Evolutionary conservation across 208 protist genomes (phyloP), one percentile per base, ranked within the genome.

Genomic region (Trypanosoma platydactyli): DNA sequence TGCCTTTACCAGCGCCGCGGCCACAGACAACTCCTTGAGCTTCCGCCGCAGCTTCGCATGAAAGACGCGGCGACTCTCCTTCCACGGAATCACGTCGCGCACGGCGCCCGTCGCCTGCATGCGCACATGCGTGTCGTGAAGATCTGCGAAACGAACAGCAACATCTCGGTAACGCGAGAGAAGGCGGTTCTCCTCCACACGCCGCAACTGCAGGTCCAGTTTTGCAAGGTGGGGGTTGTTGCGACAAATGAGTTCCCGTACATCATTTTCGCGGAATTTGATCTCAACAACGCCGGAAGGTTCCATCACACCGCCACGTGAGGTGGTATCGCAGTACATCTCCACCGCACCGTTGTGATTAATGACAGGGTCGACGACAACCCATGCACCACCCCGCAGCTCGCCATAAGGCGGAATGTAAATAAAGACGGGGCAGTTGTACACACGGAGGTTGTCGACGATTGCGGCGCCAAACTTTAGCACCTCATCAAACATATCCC

Each of bases 401-500:
- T 99, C 98, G 33, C 92, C 97, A 64, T 81, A 73, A 12, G 98
- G 98, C 16, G 98, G 98, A 46, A 99, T 94, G 79, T 99, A 99
- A 48, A 99, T 93, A 62, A 99, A 98, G 0, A 99, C 87, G 6
- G 95, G 95, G 35, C 96, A 86, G 40, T 88, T 89, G 92, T 98
- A 99, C 16, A 94, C 81, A 58, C 88, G 82, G 9, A 99, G 84
- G 58, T 92, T 94, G 79, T 99, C 98, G n/a, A 99, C 98, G 80
- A 99, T 99, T 70, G 92, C 87, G 33, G 98, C 86, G 51, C 98
- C 98, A 83, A 98, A 99, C 83, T 99, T 99, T 15, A 99, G 91
- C n/a, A 99, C 88, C 83, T 99, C 95, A 73, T 99, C 94, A 79
- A 94, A 99, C 98, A 99, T 99, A 83, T 99, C 98, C 27, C 97